These are phyloP conservation scores for Daldinia decipiens DNA, from an alignment of 495 filamentous ascomycete species.

Conservation along the genomic window DNA sequence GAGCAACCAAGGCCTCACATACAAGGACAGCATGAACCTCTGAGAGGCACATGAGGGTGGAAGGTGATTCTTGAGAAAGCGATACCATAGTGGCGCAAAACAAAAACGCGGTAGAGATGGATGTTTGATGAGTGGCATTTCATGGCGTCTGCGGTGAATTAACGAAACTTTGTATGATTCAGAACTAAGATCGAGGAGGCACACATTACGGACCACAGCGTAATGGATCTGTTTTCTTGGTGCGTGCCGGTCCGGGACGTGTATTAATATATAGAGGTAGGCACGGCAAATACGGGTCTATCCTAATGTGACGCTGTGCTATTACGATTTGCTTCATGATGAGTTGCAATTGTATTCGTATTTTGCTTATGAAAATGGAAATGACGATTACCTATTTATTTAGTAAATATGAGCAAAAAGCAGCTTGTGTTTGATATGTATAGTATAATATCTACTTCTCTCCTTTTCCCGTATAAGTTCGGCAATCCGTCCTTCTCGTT, in stretches of 20 bases:
- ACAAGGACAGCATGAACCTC: slow-evolving; percentile 14
- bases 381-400: not conserved
- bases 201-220: not conserved
- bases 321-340: slow-evolving; percentile 3
- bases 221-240: slow-evolving; percentile 8
- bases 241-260: slow-evolving; percentile 3
- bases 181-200: slow-evolving; percentile 1
- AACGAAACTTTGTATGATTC: slow-evolving; percentile 35
- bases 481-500: too few species aligned
- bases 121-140: slow-evolving; percentile 41
- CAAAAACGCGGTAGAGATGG: slow-evolving; percentile 30
- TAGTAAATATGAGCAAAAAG: not conserved
- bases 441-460: too few species aligned
- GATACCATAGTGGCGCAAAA: slow-evolving; percentile 35
- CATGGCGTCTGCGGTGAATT: slow-evolving; percentile 33
- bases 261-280: slow-evolving; percentile 45
- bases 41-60: slow-evolving; percentile 19
- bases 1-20: slow-evolving; percentile 20
- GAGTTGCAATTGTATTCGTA: slow-evolving; percentile 1
- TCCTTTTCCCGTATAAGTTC: too few species aligned
- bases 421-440: too few species aligned
- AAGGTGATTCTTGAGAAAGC: slow-evolving; percentile 29
- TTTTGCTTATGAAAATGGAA: slow-evolving; percentile 3
- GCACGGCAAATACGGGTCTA: slow-evolving; percentile 29
- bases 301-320: slow-evolving; percentile 13